Evolutionary conservation across 805 yeast species (phyloP), one percentile per base, ranked within the genome.

Genomic region (Pichia thaimueangensis): DNA sequence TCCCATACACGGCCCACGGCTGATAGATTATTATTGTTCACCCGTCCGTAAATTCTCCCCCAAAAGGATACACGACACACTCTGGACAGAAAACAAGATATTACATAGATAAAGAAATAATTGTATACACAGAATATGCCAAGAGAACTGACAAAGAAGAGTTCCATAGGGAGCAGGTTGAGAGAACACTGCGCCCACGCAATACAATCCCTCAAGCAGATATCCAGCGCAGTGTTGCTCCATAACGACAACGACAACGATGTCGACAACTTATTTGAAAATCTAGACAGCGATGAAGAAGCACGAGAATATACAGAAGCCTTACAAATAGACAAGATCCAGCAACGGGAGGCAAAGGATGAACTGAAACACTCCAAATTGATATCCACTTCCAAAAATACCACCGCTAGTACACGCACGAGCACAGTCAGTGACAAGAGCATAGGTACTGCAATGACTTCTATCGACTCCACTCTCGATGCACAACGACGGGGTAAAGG

Each of bases 201-300:
- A 6, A 16, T 43, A n/a, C 40, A 39, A 15, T 43, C 46, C 2
- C 30, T 43, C 13, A 43, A 35, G 13, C 46, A 39, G 6, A 38
- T 43, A 15, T 43, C 46, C 3, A 35, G 17, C 21, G 46, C 46
- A 3, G 46, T 43, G 5, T 28, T 43, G 16, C 21, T 30, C 20
- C 42, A 38, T 25, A 13, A 12, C 7, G 46, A 38, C 12, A 17
- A 29, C 6, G 37, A 43, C 27, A 35, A 24, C 3, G 36, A 33
- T 15, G 28, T 43, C 5, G 39, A 43, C 23, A 32, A 21, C 4
- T 21, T 42, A 19, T 41, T 37, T 11, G 45, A 41, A 16, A 25
- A 40, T n/a, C 16, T 31, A 6, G 16, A 39, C n/a, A 33, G 35
- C 20, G 36, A 39, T 6, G 36, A 41, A 17, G 30, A 27, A 17